Percentiles rank a stretch among this genome's conserved stretches.
Evolutionary conservation across 257 asterid species (phyloP).

Genomic region (Solanum infundibuliforme): DNA sequence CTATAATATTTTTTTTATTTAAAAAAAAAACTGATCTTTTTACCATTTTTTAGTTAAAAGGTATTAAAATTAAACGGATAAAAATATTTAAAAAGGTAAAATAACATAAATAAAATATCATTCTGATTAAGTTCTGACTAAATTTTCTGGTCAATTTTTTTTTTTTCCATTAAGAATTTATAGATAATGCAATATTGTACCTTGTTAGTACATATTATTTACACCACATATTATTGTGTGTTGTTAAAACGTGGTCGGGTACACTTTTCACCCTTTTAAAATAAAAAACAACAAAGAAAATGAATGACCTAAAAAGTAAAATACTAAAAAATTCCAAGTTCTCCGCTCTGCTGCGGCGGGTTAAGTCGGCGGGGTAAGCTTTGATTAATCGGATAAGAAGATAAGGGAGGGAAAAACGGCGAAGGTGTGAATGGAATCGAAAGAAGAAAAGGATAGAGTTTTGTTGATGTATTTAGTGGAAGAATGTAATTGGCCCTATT

Average conservation of each 20-base stretch:
- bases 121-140: too few species aligned
- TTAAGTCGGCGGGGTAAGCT: background rate
- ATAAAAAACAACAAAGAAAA: background rate
- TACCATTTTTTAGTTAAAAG: too few species aligned
- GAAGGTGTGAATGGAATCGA: conserved; percentile 19
- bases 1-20: too few species aligned
- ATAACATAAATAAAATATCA: too few species aligned
- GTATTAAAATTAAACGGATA: too few species aligned
- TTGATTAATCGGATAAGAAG: background rate
- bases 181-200: background rate
- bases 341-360: background rate
- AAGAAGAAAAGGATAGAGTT: background rate
- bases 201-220: background rate
- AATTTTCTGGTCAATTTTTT: too few species aligned
- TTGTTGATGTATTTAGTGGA: background rate
- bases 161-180: background rate
- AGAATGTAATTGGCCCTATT: conserved; percentile 2
- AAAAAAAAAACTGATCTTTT: too few species aligned
- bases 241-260: background rate
- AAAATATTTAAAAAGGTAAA: too few species aligned
- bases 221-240: background rate
- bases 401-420: background rate
- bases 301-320: background rate
- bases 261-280: background rate
- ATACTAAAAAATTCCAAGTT: background rate